A percentile compares a stretch with the other conserved stretches of the same genome.
phyloP scores from a whole-genome alignment of 306 rosid species.

The cucumber (Cucumis sativus) region Cucumber_9930_V3 NC_026658.2:17973501-17974000 shows the following conservation, averaged over 20 bases:
- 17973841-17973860: not conserved
- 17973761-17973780: not conserved
- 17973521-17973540: not conserved
- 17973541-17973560: not conserved
- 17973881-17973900: not conserved
- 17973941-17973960: not conserved
- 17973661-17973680: not conserved
- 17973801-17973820: not conserved
- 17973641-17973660: not conserved
- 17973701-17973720: not conserved
- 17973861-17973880: not conserved
- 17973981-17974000: not conserved
- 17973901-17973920: not conserved
- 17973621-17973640: not conserved
- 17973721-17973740: not conserved
- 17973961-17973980: not conserved
- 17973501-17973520: slow-evolving; percentile 43
- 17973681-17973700: not conserved
- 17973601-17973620: not conserved
- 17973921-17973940: not conserved
- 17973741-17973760: not conserved
- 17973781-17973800: not conserved
- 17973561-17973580: not conserved
- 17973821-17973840: not conserved
- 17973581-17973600: not conserved